Evolutionary conservation across 1,284 basidiomycete species (phyloP), one percentile per base, ranked within the genome.

Genomic region (Marasmius oreades): DNA sequence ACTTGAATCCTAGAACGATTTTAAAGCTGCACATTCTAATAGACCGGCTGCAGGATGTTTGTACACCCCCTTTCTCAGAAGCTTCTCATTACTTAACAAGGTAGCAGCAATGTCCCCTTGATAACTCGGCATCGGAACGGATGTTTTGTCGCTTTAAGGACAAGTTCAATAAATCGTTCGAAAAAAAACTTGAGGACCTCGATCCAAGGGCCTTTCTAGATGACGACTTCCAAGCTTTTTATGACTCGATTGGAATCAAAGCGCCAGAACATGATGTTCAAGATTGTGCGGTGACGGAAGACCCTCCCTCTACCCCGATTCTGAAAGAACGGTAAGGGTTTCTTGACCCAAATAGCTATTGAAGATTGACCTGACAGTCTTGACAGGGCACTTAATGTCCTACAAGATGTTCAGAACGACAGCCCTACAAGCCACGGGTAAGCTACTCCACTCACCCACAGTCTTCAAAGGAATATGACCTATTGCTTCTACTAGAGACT

Each of bases 111-210:
- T 86, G 85, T 16, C 89, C 90, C 0, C 73, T 91, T 28, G 77
- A 82, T 16, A 92, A 95, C 60, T 74, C 84, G 0, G 73, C 83
- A 0, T 79, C 88, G 11, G 81, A 84, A 58, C 94, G 91, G 64
- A 80, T 89, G 0, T 76, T 96, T 52, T 71, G 72, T 24, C 81
- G 84, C 45, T 92, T 94, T 70, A 83, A 87, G 55, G 73, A 71
- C 4, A 67, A 74, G 11, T 72, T 93, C 53, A 64, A 71, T 33
- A 87, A 85, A 64, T 75, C 77, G 55, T 92, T 83, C 66, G 74
- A 73, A 22, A 74, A 77, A 33, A 80, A 84, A 56, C 69, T 92
- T 8, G 77, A 80, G 54, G 76, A 74, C 42, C 80, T 88, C 57
- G 79, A 84, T 62, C 81, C 84, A 57, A 77, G 76, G 4, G 74